Conservation (phyloP, 352 stramenopile species). For the Phytophthora podocarpi region DNA sequence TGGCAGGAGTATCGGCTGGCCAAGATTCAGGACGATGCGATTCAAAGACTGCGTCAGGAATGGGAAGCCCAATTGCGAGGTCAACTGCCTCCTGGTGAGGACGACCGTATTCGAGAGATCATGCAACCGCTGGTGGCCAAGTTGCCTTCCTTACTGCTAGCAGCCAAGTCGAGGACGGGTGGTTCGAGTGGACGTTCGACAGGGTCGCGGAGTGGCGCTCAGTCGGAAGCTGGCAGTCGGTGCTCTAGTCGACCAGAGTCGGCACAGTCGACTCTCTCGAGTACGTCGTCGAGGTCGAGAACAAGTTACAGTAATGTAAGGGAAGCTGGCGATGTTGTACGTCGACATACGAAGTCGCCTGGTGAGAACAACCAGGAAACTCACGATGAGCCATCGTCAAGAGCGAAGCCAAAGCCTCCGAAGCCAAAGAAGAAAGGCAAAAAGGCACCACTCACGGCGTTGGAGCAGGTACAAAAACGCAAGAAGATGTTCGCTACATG, state of each 20-base stretch:
- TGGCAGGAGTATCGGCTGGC: slow-evolving; percentile 88
- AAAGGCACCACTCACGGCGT: slow-evolving; percentile 31
- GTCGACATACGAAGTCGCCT: slow-evolving; percentile 13
- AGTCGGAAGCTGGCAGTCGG: slow-evolving; percentile 18
- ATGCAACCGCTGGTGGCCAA: slow-evolving; percentile 83
- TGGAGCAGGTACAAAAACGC: slow-evolving; percentile 68
- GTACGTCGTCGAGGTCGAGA: slow-evolving; percentile 14
- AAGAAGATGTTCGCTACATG: slow-evolving; percentile 80
- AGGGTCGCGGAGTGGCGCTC: background rate
- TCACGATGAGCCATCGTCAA: slow-evolving; percentile 28
- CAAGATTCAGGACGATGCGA: slow-evolving; percentile 83
- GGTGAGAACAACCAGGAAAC: slow-evolving; percentile 49
- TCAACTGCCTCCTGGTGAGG: slow-evolving; percentile 53
- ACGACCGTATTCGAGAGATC: slow-evolving; percentile 67
- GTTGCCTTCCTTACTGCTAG: slow-evolving; percentile 67
- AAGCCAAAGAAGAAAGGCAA: slow-evolving; percentile 49
- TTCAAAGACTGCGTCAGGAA: slow-evolving; percentile 68
- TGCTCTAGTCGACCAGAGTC: slow-evolving; percentile 33
- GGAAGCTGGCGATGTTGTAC: slow-evolving; percentile 4
- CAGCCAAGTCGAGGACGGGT: slow-evolving; percentile 39
- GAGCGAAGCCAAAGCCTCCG: slow-evolving; percentile 9
- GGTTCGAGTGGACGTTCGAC: background rate
- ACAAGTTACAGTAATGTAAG: background rate
- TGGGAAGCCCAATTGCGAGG: slow-evolving; percentile 65
- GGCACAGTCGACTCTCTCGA: slow-evolving; percentile 26